Conservation (phyloP, 1,284 basidiomycete genomes). For the Apiotrichum gamsii region DNA sequence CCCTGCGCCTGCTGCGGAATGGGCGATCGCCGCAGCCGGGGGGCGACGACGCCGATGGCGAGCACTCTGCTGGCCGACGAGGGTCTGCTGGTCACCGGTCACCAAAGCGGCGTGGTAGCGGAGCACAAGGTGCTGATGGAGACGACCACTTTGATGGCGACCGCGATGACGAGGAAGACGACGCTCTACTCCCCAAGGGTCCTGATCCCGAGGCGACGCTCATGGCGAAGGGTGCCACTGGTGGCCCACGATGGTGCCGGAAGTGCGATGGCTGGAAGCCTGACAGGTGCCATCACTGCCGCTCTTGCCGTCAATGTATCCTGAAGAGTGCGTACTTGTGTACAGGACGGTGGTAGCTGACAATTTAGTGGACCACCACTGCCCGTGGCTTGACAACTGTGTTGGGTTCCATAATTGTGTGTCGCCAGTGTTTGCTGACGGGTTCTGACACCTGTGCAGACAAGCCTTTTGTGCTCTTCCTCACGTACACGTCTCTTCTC, state of each 20-base stretch:
- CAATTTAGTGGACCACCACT: slow-evolving; percentile 66
- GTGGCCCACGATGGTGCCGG: slow-evolving; percentile 40
- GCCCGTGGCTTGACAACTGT: slow-evolving; percentile 78
- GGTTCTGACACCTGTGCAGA: slow-evolving; percentile 47
- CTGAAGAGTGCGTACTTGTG: slow-evolving; percentile 66
- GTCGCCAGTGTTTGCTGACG: no score
- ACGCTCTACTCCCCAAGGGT: slow-evolving; percentile 5
- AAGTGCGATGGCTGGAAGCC: slow-evolving; percentile 56
- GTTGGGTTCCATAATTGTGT: slow-evolving; percentile 69
- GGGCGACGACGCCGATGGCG: no score
- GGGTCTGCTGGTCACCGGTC: no score
- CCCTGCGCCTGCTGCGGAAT: slow-evolving; percentile 25
- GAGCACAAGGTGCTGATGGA: neutral
- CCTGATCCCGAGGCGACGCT: neutral
- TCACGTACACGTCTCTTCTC: slow-evolving; percentile 61
- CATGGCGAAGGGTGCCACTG: slow-evolving; percentile 35
- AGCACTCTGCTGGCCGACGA: neutral
- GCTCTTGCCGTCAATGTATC: slow-evolving; percentile 67
- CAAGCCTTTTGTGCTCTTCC: slow-evolving; percentile 76
- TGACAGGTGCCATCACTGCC: slow-evolving; percentile 77
- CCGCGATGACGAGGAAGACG: neutral
- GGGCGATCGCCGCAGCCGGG: neutral
- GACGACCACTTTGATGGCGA: no score
- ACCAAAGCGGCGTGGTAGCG: slow-evolving; percentile 12
- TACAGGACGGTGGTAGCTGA: slow-evolving; percentile 4